These are phyloP conservation scores for Drechslerella stenobrocha DNA, from an alignment of 2,329 filamentous ascomycete species.

Conservation along the genomic window DNA sequence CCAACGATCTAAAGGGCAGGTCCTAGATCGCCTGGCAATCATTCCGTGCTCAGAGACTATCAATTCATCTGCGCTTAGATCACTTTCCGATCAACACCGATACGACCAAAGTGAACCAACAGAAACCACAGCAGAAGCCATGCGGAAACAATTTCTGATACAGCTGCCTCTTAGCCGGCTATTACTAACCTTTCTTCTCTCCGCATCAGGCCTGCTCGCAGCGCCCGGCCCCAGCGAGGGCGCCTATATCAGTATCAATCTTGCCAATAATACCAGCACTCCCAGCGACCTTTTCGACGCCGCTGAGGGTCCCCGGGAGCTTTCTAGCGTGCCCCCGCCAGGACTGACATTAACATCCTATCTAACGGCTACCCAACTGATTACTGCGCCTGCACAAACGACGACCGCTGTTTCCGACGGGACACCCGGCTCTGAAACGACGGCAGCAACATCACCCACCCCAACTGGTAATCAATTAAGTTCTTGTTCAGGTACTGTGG, in stretches of 20 bases:
- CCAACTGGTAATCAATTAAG: conserved; percentile 43
- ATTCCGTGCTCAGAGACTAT: conserved; percentile 3
- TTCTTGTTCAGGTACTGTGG: no score
- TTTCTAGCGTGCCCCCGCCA: neutral
- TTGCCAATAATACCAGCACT: conserved; percentile 26
- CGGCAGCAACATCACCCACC: conserved; percentile 19
- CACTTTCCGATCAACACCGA: no score
- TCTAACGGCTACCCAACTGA: conserved; percentile 10
- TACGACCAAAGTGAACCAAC: no score
- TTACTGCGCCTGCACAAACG: conserved; percentile 22
- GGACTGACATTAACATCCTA: conserved; percentile 18
- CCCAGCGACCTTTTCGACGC: neutral
- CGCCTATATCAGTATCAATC: conserved; percentile 6
- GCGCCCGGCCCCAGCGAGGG: neutral
- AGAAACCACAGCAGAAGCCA: conserved; percentile 3
- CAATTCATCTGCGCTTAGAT: no score
- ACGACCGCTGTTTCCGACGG: conserved; percentile 28
- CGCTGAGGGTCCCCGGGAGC: neutral
- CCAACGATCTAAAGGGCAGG: no score
- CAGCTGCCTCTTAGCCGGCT: conserved; percentile 6
- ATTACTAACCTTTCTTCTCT: neutral
- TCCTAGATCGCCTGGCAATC: no score
- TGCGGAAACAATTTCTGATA: conserved; percentile 3
- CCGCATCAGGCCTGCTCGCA: neutral
- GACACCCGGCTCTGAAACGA: neutral